These are phyloP conservation scores for Ambrosiella cleistominuta DNA, from an alignment of 2,329 filamentous ascomycete species.

Conservation along the genomic window DNA sequence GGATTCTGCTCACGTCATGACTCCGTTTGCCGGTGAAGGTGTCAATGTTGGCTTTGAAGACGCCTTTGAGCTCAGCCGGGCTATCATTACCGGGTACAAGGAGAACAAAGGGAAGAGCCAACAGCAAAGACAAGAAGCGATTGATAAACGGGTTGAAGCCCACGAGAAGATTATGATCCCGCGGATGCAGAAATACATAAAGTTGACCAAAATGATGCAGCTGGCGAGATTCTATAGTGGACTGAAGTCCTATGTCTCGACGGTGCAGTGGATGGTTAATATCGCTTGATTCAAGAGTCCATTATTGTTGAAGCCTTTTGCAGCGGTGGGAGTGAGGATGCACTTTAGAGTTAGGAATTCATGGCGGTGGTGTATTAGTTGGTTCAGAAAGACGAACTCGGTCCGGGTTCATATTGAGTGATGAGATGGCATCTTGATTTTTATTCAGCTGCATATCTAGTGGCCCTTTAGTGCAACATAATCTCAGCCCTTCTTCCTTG, in stretches of 20 bases:
- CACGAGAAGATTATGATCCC: slow-evolving; percentile 25
- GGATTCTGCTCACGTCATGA: slow-evolving; percentile 43
- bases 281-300: slow-evolving; percentile 21
- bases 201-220: slow-evolving; percentile 28
- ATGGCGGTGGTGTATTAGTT: too few relatives aligned
- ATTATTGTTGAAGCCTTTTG: slow-evolving; percentile 24
- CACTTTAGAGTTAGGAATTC: too few relatives aligned
- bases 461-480: too few relatives aligned
- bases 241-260: background rate
- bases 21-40: slow-evolving; percentile 39
- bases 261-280: background rate
- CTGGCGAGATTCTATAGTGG: slow-evolving; percentile 15
- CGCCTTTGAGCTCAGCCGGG: slow-evolving; percentile 29
- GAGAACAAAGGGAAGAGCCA: slow-evolving; percentile 12
- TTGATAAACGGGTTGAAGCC: slow-evolving; percentile 21
- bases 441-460: too few relatives aligned
- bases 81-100: slow-evolving; percentile 21
- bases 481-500: too few relatives aligned
- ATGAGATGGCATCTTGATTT: too few relatives aligned
- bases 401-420: too few relatives aligned
- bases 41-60: slow-evolving; percentile 41
- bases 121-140: slow-evolving; percentile 5
- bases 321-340: too few relatives aligned
- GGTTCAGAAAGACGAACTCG: too few relatives aligned
- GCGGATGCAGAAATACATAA: slow-evolving; percentile 17